Evolutionary conservation across 2,329 filamentous ascomycete genomes (phyloP).

Genomic region (Pochonia chlamydosporia): DNA sequence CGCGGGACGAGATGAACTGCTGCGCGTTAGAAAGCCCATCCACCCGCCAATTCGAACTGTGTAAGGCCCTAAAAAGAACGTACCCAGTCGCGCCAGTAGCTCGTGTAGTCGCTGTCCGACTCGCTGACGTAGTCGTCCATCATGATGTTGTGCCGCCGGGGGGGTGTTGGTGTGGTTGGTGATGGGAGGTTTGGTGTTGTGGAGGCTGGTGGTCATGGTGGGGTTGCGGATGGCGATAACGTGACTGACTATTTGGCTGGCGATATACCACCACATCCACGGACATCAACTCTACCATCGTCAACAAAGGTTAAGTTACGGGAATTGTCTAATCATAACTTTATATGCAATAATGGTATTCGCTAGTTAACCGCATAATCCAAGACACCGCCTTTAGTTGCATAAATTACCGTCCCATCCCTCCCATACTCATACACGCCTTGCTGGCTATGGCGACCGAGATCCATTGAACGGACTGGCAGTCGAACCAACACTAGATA

Average conservation of each 20-base stretch:
- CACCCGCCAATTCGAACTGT: too few relatives aligned
- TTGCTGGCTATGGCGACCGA: conserved; percentile 1
- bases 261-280: neutral
- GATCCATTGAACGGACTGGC: conserved; percentile 18
- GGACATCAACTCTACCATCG: too few relatives aligned
- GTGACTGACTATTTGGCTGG: conserved; percentile 1
- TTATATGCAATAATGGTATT: neutral
- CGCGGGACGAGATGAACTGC: conserved; percentile 94
- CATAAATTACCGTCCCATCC: neutral
- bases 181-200: conserved; percentile 3
- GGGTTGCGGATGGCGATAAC: conserved; percentile 1
- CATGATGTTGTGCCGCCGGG: too few relatives aligned
- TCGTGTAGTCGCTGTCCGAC: conserved; percentile 97
- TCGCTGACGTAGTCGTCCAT: conserved; percentile 99
- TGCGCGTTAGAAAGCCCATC: neutral
- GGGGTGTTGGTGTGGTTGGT: too few relatives aligned
- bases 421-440: neutral
- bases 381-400: neutral
- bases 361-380: neutral
- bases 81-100: conserved; percentile 99
- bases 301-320: too few relatives aligned
- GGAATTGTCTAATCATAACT: too few relatives aligned
- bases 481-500: conserved; percentile 30
- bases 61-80: conserved; percentile 44
- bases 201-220: neutral